Evolutionary conservation across 75 land plant genomes (phyloP).

Genomic region (Selaginella moellendorffii): DNA sequence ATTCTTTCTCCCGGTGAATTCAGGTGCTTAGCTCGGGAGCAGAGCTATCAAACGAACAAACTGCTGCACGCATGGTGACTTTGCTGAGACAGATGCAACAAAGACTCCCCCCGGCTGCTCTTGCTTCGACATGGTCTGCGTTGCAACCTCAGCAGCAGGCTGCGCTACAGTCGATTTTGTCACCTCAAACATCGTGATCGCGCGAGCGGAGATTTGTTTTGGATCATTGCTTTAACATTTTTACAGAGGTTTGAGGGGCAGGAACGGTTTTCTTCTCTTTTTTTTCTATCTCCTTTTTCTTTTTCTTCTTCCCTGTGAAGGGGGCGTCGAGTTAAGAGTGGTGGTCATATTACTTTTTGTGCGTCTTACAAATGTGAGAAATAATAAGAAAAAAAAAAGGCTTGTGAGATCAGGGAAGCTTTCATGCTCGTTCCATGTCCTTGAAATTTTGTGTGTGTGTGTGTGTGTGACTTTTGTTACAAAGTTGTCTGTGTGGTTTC

Average conservation of each 20-base stretch:
- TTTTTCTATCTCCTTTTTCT: not conserved
- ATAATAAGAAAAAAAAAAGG: too few relatives aligned
- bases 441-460: too few relatives aligned
- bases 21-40: constrained; percentile 69
- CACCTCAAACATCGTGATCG: constrained; percentile 16
- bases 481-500: too few relatives aligned
- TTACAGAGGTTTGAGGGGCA: too few relatives aligned
- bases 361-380: too few relatives aligned
- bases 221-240: too few relatives aligned
- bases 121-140: constrained; percentile 83
- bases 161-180: constrained; percentile 67
- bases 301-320: too few relatives aligned
- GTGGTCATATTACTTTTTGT: too few relatives aligned
- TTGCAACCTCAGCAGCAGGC: constrained; percentile 90
- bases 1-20: not conserved
- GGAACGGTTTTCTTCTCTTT: not conserved
- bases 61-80: constrained; percentile 64
- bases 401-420: too few relatives aligned
- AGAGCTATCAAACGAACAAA: constrained; percentile 74
- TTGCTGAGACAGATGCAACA: constrained; percentile 75
- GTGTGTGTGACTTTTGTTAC: too few relatives aligned
- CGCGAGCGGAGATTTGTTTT: not conserved
- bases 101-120: constrained; percentile 67
- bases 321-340: too few relatives aligned
- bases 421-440: too few relatives aligned